phyloP scores from a whole-genome alignment of 1,139 yeast genomes.

The Debaryomycetaceae sp. region DNA sequence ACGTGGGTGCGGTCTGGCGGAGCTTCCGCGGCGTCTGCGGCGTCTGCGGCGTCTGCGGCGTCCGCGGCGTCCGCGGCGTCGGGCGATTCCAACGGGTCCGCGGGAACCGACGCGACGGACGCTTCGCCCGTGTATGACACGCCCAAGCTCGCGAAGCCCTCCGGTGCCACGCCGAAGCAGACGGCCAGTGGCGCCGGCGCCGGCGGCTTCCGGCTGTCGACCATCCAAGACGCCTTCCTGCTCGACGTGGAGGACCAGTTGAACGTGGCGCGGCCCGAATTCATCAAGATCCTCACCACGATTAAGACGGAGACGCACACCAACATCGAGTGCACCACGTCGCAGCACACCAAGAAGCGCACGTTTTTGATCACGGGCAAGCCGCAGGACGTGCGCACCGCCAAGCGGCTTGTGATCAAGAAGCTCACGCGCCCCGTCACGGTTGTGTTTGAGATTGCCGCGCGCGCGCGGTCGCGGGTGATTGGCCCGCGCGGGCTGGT shows the following conservation, averaged over 20 bases:
- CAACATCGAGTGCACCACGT: slow-evolving; percentile 78
- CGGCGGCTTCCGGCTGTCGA: slow-evolving; percentile 23
- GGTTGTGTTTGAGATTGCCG: slow-evolving; percentile 64
- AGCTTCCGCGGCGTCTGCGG: slow-evolving; percentile 16
- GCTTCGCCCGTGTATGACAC: slow-evolving; percentile 19
- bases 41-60: slow-evolving; percentile 35
- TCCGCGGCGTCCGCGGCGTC: slow-evolving; percentile 28
- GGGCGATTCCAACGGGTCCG: slow-evolving; percentile 25
- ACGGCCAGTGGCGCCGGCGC: slow-evolving; percentile 13
- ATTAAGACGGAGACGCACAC: slow-evolving; percentile 62
- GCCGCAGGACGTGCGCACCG: slow-evolving; percentile 61
- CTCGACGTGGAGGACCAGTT: slow-evolving; percentile 65
- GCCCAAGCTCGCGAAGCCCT: slow-evolving; percentile 14
- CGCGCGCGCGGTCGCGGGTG: slow-evolving; percentile 71
- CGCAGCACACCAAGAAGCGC: slow-evolving; percentile 72
- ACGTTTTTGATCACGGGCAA: slow-evolving; percentile 83
- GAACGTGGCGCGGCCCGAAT: slow-evolving; percentile 59
- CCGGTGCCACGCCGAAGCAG: slow-evolving; percentile 20
- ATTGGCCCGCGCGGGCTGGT: slow-evolving; percentile 89
- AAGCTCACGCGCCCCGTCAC: slow-evolving; percentile 74
- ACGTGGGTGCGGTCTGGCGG: slow-evolving; percentile 27
- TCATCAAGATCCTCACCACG: slow-evolving; percentile 56
- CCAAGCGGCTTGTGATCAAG: slow-evolving; percentile 72
- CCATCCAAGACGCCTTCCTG: slow-evolving; percentile 71
- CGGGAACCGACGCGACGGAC: slow-evolving; percentile 26